These are phyloP conservation scores for Eutrema yunnanense DNA, from an alignment of 345 rosid species.

Conservation along the genomic window DNA sequence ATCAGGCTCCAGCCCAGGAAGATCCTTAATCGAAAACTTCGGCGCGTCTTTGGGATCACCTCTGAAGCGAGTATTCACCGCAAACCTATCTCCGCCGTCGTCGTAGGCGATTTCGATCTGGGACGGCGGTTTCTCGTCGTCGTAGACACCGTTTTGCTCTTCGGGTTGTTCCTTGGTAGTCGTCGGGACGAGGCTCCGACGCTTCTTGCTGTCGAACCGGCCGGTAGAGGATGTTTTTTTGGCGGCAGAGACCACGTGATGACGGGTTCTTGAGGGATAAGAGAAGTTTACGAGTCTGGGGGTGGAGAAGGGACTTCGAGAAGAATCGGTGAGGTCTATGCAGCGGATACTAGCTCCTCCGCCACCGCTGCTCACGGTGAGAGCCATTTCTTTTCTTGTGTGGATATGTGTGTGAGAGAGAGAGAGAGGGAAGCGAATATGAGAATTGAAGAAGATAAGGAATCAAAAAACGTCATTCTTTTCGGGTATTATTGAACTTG, in stretches of 20 bases:
- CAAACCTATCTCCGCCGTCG: slow-evolving; percentile 10
- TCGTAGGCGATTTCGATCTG: slow-evolving; percentile 31
- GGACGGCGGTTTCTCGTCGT: slow-evolving; percentile 13
- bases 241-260: slow-evolving; percentile 48
- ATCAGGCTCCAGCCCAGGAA: slow-evolving; percentile 55
- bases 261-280: slow-evolving; percentile 14
- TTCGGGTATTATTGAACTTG: neutral
- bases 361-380: slow-evolving; percentile 41
- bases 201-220: slow-evolving; percentile 61
- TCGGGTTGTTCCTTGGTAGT: slow-evolving; percentile 23
- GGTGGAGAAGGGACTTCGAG: neutral
- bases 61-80: slow-evolving; percentile 31
- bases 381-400: slow-evolving; percentile 38
- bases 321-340: slow-evolving; percentile 22
- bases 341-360: slow-evolving; percentile 35
- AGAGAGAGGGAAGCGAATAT: slow-evolving; percentile 18
- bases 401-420: slow-evolving; percentile 8
- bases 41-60: slow-evolving; percentile 23
- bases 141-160: slow-evolving; percentile 1
- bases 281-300: slow-evolving; percentile 28
- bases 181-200: slow-evolving; percentile 41
- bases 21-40: slow-evolving; percentile 39
- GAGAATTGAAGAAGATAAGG: slow-evolving; percentile 23
- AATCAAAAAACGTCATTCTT: neutral
- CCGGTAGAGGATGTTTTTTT: slow-evolving; percentile 66